A percentile compares a stretch with the other conserved stretches of the same genome.
Conservation (phyloP, 2,329 filamentous ascomycete genomes). For the Furcasterigmium sp. region DNA sequence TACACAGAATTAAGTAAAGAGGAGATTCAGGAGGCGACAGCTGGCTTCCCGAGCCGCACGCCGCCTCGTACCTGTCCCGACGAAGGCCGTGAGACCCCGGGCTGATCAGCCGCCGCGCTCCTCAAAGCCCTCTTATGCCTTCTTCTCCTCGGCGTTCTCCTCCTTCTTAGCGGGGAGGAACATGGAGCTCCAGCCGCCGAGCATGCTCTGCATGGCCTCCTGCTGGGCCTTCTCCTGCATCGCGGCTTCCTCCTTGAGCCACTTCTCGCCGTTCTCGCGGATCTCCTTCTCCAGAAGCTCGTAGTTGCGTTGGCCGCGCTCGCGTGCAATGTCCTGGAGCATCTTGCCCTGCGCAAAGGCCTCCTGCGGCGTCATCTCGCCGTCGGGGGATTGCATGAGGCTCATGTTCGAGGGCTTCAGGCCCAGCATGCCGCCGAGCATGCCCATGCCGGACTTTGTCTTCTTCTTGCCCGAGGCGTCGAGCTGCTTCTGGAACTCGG, state of each 20-base stretch:
- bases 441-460: slow-evolving; percentile 56
- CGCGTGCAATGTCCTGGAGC: slow-evolving; percentile 89
- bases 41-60: background rate
- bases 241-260: slow-evolving; percentile 88
- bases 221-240: slow-evolving; percentile 85
- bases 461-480: slow-evolving; percentile 58
- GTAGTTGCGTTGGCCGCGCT: slow-evolving; percentile 87
- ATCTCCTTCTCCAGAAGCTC: slow-evolving; percentile 87
- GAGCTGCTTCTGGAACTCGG: slow-evolving; percentile 77
- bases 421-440: slow-evolving; percentile 68
- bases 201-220: slow-evolving; percentile 90
- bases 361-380: slow-evolving; percentile 67
- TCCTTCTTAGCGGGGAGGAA: slow-evolving; percentile 25
- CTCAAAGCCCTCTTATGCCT: slow-evolving; percentile 2
- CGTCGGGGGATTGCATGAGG: slow-evolving; percentile 54
- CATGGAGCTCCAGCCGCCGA: too few species aligned
- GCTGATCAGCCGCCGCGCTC: background rate
- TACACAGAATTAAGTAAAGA: slow-evolving; percentile 11
- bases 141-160: slow-evolving; percentile 11
- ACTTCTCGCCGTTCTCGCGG: slow-evolving; percentile 86
- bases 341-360: slow-evolving; percentile 91
- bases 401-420: slow-evolving; percentile 66
- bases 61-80: too few species aligned
- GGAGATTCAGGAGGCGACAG: slow-evolving; percentile 2
- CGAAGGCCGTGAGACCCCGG: background rate